Evolutionary conservation across 164 flowering plant species (phyloP), one percentile per base, ranked within the genome.

Genomic region (Stephania yunnanensis): DNA sequence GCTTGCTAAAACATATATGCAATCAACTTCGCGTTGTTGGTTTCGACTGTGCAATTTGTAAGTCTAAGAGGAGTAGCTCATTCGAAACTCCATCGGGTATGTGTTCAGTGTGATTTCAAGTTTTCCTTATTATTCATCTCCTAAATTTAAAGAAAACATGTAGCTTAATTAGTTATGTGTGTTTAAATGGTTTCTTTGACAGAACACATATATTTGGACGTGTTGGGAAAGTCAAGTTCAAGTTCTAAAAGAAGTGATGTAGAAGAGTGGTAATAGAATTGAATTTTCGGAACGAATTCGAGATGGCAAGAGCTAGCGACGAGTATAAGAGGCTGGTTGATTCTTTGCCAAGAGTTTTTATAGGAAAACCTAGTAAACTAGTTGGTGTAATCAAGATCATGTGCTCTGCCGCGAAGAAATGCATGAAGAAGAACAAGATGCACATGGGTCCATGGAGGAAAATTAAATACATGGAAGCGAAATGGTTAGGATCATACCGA

Each of bases 381-480:
- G 68, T 76, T 15, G 78, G 79, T 6, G 5, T 92, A 76, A 83
- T 90, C 58, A 91, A 90, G 87, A 87, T 89, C 9, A 11, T 92
- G 61, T 91, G 97, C 64, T 71, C 79, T 1, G 93, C 94, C 0
- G 90, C 93, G 2, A 93, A 95, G 79, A 88, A 77, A 77, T 91
- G 97, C 84, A 90, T 90, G 95, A 90, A 91, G 82, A 92, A 92
- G 79, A 95, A 86, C 79, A 92, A 90, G 73, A 92, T 95, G 93
- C 97, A 93, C 78, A 74, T 91, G 83, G 97, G 84, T 2, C 98
- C 99, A 6, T 94, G 98, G 99, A 87, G 99, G 74, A 94, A 88
- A 81, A 88, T 91, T 17, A 88, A 84, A 74, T 94, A 94, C 80
- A 85, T 94, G 93, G 86, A 88, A 74, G 96, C 96, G 6, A 95